These are phyloP conservation scores for Crithidia sp. DNA, from an alignment of 208 protist genomes.

Conservation along the genomic window DNA sequence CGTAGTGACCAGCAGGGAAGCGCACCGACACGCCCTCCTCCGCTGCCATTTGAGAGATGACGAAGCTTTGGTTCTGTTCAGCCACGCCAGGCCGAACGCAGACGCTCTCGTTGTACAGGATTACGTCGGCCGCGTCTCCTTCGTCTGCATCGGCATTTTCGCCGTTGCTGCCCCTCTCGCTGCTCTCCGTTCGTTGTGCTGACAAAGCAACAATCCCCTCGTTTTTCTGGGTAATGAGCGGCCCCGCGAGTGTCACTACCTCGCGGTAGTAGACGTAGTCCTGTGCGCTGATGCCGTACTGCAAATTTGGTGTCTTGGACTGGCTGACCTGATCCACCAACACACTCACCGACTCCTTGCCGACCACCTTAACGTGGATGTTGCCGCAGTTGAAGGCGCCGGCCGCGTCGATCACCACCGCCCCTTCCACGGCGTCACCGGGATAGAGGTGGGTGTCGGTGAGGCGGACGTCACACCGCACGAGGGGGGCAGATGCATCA, in stretches of 20 bases:
- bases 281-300: conserved; percentile 37
- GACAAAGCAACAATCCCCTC: not conserved
- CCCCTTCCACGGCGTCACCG: conserved; percentile 31
- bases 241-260: conserved; percentile 29
- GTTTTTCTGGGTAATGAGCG: conserved; percentile 22
- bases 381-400: conserved; percentile 18
- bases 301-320: conserved; percentile 19
- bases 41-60: conserved; percentile 10
- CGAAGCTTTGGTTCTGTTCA: conserved; percentile 12
- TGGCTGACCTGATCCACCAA: conserved; percentile 36
- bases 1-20: conserved; percentile 24
- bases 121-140: not conserved
- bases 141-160: not conserved
- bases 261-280: conserved; percentile 47
- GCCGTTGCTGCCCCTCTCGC: not conserved
- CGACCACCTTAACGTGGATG: conserved; percentile 39
- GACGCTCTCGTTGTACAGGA: conserved; percentile 18
- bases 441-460: conserved; percentile 22
- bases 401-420: conserved; percentile 6
- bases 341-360: conserved; percentile 29
- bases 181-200: not conserved
- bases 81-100: conserved; percentile 13
- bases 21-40: conserved; percentile 24
- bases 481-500: not conserved
- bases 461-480: conserved; percentile 20